These are phyloP conservation scores for Fusarium chaquense DNA, from an alignment of 2,329 filamentous ascomycete genomes.

Conservation along the genomic window DNA sequence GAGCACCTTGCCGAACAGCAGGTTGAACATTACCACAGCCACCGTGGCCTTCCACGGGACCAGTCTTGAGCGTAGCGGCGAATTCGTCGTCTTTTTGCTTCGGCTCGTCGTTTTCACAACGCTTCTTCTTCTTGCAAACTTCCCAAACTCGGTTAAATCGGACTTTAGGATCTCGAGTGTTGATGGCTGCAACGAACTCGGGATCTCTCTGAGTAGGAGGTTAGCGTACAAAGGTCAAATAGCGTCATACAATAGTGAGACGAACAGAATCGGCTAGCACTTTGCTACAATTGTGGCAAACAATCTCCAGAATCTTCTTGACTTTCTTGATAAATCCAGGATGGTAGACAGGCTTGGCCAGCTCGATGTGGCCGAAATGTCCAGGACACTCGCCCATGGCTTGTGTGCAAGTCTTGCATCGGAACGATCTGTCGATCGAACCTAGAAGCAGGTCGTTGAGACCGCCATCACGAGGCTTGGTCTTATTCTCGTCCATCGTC, in stretches of 20 bases:
- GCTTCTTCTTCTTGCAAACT: conserved; percentile 87
- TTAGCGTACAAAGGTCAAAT: conserved; percentile 71
- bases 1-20: conserved; percentile 85
- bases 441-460: conserved; percentile 96
- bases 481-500: conserved; percentile 97
- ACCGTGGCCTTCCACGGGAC: conserved; percentile 72
- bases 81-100: conserved; percentile 77
- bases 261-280: conserved; percentile 98
- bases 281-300: conserved; percentile 99
- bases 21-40: conserved; percentile 95
- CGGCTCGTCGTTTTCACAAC: conserved; percentile 83
- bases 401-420: conserved; percentile 96
- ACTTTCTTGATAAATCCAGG: conserved; percentile 97
- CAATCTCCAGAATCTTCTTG: conserved; percentile 98
- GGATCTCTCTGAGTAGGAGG: conserved; percentile 77
- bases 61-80: conserved; percentile 69
- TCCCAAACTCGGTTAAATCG: conserved; percentile 95
- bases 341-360: conserved; percentile 96
- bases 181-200: conserved; percentile 84
- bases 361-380: conserved; percentile 98
- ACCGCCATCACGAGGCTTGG: conserved; percentile 89
- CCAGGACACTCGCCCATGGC: conserved; percentile 96
- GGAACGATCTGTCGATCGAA: conserved; percentile 94
- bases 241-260: conserved; percentile 70
- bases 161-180: conserved; percentile 89